Base-by-base conservation (phyloP, 345 rosid species). In the Mercurialis annua region DNA sequence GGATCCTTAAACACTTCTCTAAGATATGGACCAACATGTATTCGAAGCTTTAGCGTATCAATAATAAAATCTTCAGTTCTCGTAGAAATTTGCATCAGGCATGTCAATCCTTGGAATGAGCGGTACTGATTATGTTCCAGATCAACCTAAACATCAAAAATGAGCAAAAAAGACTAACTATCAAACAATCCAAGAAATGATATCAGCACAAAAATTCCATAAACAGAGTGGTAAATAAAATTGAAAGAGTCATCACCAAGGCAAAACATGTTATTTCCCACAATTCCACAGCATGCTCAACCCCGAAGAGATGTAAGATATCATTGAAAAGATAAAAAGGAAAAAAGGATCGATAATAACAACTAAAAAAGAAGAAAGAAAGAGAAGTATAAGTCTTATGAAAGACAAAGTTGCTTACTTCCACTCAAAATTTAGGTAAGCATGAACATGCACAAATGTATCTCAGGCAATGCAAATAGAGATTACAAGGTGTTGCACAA, bases 41-140 rank as follows among this genome's bases (percentile, higher is more conserved):
- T 68, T 55, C 89, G 79, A 70, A 94, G 96, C 90, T 94, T 94
- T 59, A 91, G 79, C 9, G 92, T 84, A 77, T 94, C 97, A 43
- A 94, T 78, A 34, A 94, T 66, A 78, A 79, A 94, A 78, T 94
- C 97, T 81, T 91, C 97, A 0, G 80, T 84, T 84, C 97, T 81
- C 24, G 99, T 91, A 54, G 97, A 94, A 75, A 94, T 84, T 89
- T 94, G 99, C 86, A 94, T 94, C 83, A 91, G 81, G 81, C 98
- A 93, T 53, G 97, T 90, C 79, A 90, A 68, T 54, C 98, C 98
- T 87, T 87, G 98, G 68, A 90, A 93, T 40, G 97, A 87, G 55
- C 97, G 89, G 81, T 93, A 93, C 30, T 90, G 97, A 76, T 93
- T 93, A 77, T 93, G 97, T 78, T 93, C 98, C 85, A 93, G 71